Conservation (phyloP, 2,329 filamentous ascomycete genomes). For the Epichloe sibirici region DNA sequence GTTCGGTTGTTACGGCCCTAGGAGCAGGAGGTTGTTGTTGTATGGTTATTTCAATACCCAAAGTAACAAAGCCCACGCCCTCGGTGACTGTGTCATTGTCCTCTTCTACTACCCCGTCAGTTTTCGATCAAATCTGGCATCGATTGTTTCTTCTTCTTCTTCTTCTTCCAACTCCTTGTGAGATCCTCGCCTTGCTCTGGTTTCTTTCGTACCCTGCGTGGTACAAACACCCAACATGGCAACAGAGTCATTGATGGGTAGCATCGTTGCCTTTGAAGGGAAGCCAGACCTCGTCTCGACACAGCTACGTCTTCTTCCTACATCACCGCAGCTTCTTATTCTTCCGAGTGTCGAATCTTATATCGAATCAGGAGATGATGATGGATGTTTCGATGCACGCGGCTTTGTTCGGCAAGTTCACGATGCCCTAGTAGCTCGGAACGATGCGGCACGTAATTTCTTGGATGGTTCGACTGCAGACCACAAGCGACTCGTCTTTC, state of each 20-base stretch:
- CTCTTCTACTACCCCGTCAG: not conserved
- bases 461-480: slow-evolving; percentile 31
- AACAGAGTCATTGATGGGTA: slow-evolving; percentile 24
- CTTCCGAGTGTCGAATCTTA: slow-evolving; percentile 28
- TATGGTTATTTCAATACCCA: not conserved
- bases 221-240: slow-evolving; percentile 6
- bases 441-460: slow-evolving; percentile 38
- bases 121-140: not conserved
- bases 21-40: not conserved
- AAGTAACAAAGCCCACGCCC: not conserved
- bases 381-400: slow-evolving; percentile 16
- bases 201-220: not conserved
- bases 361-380: not conserved
- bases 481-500: slow-evolving; percentile 44
- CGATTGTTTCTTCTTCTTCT: not conserved
- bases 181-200: not conserved
- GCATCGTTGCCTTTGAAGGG: slow-evolving; percentile 49
- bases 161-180: not conserved
- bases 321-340: slow-evolving; percentile 44
- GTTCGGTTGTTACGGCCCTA: not conserved
- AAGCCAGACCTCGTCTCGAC: slow-evolving; percentile 41
- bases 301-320: slow-evolving; percentile 47
- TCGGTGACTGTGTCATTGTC: not conserved
- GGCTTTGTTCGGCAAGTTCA: slow-evolving; percentile 37
- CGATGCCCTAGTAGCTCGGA: slow-evolving; percentile 33